These are phyloP conservation scores for Gossypium gossypioides DNA, from an alignment of 441 rosid genomes.

Conservation along the genomic window DNA sequence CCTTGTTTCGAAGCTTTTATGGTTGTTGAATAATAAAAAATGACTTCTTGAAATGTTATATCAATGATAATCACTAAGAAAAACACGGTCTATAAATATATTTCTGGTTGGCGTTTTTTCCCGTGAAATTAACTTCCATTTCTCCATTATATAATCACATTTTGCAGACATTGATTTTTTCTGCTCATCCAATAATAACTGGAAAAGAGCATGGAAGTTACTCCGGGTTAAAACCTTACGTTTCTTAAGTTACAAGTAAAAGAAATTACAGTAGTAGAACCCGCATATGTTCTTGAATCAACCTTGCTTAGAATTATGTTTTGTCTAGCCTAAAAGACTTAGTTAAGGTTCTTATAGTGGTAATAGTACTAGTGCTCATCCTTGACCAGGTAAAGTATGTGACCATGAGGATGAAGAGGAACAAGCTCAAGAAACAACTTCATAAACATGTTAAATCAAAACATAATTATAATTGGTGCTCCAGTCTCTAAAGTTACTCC, in stretches of 20 bases:
- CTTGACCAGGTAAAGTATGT: slow-evolving; percentile 28
- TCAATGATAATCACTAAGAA: background rate
- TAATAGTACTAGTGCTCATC: slow-evolving; percentile 16
- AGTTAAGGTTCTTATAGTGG: slow-evolving; percentile 12
- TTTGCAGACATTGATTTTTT: background rate
- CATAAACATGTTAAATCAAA: slow-evolving; percentile 9
- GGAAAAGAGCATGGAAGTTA: slow-evolving; percentile 14
- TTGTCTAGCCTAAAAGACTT: no score
- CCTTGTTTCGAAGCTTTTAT: background rate
- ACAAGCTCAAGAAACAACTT: slow-evolving; percentile 4
- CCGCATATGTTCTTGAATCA: background rate
- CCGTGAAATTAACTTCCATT: background rate
- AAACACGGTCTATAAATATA: background rate
- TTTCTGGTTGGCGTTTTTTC: background rate
- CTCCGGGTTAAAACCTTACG: background rate
- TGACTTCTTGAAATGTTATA: no score
- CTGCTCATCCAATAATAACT: background rate
- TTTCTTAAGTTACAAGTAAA: background rate
- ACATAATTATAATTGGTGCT: slow-evolving; percentile 23
- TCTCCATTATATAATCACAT: background rate
- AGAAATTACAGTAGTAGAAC: background rate
- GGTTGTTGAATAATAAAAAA: no score
- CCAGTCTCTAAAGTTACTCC: slow-evolving; percentile 48
- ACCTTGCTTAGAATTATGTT: slow-evolving; percentile 2
- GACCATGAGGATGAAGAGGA: background rate